These are phyloP conservation scores for Phytophthora uliginosa DNA, from an alignment of 352 stramenopile genomes.

Conservation along the genomic window DNA sequence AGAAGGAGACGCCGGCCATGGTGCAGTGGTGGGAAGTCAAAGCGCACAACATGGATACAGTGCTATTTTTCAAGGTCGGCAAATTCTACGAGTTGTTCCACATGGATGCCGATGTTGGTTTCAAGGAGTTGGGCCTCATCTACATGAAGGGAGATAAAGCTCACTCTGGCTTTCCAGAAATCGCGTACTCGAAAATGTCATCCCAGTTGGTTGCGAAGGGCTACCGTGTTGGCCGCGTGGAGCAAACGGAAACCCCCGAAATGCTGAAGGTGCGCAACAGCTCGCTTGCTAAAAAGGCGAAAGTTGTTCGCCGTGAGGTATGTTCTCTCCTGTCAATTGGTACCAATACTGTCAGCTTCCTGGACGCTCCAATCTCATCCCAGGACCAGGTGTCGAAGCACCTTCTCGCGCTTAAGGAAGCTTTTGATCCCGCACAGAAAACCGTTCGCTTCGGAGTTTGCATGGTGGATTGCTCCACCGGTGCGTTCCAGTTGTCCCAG, in stretches of 20 bases:
- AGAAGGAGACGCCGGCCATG: conserved; percentile 96
- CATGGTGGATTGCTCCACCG: conserved; percentile 95
- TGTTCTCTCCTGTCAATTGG: conserved; percentile 97
- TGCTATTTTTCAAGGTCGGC: conserved; percentile 99
- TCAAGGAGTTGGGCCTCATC: conserved; percentile 96
- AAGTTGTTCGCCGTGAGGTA: conserved; percentile 96
- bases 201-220: conserved; percentile 95
- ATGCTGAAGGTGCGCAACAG: conserved; percentile 96
- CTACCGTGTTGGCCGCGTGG: conserved; percentile 98
- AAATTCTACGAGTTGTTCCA: conserved; percentile 98
- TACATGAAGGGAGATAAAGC: conserved; percentile 99
- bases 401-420: conserved; percentile 81
- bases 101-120: conserved; percentile 99
- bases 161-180: conserved; percentile 99
- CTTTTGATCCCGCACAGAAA: conserved; percentile 63
- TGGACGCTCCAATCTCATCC: conserved; percentile 88
- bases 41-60: conserved; percentile 97
- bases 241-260: conserved; percentile 99
- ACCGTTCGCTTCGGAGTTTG: conserved; percentile 94
- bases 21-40: conserved; percentile 99
- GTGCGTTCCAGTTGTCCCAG: conserved; percentile 95
- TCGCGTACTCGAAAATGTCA: conserved; percentile 97
- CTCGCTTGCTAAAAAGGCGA: conserved; percentile 73
- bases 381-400: conserved; percentile 60
- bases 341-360: conserved; percentile 96